Percentiles rank a stretch among this genome's conserved stretches.
Conservation (phyloP, 129 eudicot species). For the Tagetes erecta region DNA sequence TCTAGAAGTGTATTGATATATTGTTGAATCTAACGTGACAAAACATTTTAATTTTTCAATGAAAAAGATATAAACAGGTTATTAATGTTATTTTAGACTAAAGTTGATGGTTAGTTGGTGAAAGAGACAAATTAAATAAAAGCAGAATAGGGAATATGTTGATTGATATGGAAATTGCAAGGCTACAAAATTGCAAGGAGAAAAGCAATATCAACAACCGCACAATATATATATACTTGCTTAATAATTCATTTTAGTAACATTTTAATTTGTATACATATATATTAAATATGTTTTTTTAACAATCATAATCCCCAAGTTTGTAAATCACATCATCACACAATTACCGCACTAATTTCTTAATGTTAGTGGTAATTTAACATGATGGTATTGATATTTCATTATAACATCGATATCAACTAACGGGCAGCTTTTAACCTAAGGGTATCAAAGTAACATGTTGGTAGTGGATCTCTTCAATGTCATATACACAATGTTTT, state of each 20-base stretch:
- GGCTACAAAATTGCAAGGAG: conserved; percentile 3
- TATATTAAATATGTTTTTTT: neutral
- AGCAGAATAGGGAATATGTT: conserved; percentile 8
- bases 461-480: too few relatives aligned
- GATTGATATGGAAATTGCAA: conserved; percentile 18
- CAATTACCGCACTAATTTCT: neutral
- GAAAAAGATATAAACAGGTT: neutral
- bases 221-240: neutral
- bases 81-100: conserved; percentile 4
- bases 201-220: conserved; percentile 9
- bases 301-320: neutral
- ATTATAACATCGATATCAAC: neutral
- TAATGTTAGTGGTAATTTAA: neutral
- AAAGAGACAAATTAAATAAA: conserved; percentile 28
- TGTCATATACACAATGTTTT: too few relatives aligned
- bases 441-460: too few relatives aligned
- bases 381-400: neutral
- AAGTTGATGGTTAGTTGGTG: conserved; percentile 19
- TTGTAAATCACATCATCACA: neutral
- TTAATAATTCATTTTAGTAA: conserved; percentile 10
- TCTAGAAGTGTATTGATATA: too few relatives aligned
- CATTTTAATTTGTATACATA: neutral
- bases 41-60: neutral
- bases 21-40: too few relatives aligned
- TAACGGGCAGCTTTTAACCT: too few relatives aligned